Conservation (phyloP, 192 early-diverging fungal species). For the Coemansia sp. region DNA sequence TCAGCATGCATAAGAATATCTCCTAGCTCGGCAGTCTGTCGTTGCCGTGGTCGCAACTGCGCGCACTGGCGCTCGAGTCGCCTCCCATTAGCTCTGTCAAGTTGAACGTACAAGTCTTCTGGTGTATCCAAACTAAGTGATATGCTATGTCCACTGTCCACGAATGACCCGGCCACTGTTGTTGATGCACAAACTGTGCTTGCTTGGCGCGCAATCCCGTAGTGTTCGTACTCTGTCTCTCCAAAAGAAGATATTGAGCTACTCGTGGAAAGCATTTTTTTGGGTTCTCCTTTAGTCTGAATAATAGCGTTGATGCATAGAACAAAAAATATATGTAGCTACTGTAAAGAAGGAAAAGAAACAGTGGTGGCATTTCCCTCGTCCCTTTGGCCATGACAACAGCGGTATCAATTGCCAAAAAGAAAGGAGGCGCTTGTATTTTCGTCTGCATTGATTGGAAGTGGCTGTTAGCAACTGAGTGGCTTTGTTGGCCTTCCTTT, state of each 20-base stretch:
- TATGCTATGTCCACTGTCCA: background rate
- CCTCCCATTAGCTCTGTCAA: conserved; percentile 27
- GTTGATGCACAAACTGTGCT: conserved; percentile 4
- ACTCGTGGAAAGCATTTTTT: conserved; percentile 4
- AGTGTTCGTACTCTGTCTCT: background rate
- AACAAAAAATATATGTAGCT: background rate
- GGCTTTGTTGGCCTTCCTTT: no score
- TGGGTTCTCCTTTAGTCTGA: background rate
- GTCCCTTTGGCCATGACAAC: no score
- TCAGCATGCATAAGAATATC: conserved; percentile 36
- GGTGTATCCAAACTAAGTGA: background rate
- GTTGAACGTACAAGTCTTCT: conserved; percentile 28
- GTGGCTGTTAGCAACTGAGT: no score
- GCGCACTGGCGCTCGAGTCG: conserved; percentile 38
- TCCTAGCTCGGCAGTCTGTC: conserved; percentile 21
- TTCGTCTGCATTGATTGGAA: no score
- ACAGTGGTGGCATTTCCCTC: no score
- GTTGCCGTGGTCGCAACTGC: conserved; percentile 11
- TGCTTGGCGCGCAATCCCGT: background rate
- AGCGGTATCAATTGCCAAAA: no score
- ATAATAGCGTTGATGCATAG: background rate
- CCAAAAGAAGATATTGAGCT: conserved; percentile 5
- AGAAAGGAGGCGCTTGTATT: no score
- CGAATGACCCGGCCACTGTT: conserved; percentile 1
- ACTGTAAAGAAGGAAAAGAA: no score